Percentiles rank a stretch among this genome's conserved stretches.
Evolutionary conservation across 2,329 filamentous ascomycete genomes (phyloP).

Genomic region (Ophiostoma australiae): DNA sequence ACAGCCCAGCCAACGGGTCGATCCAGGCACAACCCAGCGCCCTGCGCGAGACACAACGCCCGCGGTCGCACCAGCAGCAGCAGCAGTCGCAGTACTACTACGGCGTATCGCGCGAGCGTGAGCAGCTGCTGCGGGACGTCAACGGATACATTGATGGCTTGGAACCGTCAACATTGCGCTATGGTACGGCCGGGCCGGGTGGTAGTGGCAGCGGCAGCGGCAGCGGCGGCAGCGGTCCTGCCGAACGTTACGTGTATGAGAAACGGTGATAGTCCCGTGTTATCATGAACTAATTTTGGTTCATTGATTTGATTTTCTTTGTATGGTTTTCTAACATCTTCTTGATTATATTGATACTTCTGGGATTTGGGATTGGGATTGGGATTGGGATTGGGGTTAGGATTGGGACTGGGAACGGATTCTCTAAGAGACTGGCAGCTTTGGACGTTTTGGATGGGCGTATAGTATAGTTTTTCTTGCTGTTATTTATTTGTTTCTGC

Average conservation of each 20-base stretch:
- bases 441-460: not conserved
- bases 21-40: constrained; percentile 38
- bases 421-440: not conserved
- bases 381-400: not conserved
- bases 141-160: constrained; percentile 49
- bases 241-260: not conserved
- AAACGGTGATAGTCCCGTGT: not conserved
- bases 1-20: constrained; percentile 52
- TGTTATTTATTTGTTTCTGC: not conserved
- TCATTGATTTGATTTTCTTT: not conserved
- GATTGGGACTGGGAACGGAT: not conserved
- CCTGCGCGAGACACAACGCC: constrained; percentile 36
- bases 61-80: constrained; percentile 34
- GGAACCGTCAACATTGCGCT: constrained; percentile 33
- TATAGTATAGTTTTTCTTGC: no score
- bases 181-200: not conserved
- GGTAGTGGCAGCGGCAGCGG: not conserved
- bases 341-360: not conserved
- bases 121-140: constrained; percentile 52
- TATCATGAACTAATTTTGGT: not conserved
- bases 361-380: not conserved
- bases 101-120: constrained; percentile 33
- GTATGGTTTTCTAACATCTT: not conserved
- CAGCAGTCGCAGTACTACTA: constrained; percentile 24
- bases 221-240: not conserved